Evolutionary conservation across 495 filamentous ascomycete genomes (phyloP).

Genomic region (Neurospora pannonica): DNA sequence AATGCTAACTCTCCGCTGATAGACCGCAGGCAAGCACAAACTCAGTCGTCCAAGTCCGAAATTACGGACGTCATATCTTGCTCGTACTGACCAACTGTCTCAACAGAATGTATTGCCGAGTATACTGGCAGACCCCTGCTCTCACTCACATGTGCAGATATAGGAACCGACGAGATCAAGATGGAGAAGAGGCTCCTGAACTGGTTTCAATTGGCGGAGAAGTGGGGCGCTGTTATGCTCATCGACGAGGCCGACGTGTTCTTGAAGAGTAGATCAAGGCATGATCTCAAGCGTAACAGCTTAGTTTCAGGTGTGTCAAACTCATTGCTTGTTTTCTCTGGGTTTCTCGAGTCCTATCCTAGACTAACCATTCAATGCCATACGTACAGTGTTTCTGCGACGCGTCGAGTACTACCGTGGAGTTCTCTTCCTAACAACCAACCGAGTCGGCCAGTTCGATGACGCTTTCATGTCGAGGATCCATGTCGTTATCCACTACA

Average conservation of each 20-base stretch:
- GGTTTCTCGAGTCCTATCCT: no score
- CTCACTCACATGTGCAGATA: constrained; percentile 11
- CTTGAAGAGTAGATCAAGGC: constrained; percentile 15
- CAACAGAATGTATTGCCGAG: constrained; percentile 12
- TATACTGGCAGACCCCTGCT: constrained; percentile 9
- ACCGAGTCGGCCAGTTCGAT: constrained; percentile 45
- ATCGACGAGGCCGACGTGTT: constrained; percentile 34
- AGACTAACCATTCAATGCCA: no score
- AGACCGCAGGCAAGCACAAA: neutral
- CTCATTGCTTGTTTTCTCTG: no score
- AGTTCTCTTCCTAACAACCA: constrained; percentile 51
- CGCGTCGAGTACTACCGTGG: constrained; percentile 50
- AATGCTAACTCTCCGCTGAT: no score
- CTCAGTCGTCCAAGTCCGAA: no score
- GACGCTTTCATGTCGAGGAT: constrained; percentile 47
- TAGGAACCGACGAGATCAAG: constrained; percentile 3
- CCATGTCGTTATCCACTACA: constrained; percentile 39
- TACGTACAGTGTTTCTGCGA: constrained; percentile 45
- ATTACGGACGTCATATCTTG: no score
- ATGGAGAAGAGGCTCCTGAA: constrained; percentile 4
- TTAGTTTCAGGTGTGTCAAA: constrained; percentile 23
- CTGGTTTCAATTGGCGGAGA: constrained; percentile 1
- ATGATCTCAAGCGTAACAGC: constrained; percentile 17
- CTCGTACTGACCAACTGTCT: no score
- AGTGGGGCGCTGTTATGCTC: constrained; percentile 19